Conservation (phyloP, 2,329 filamentous ascomycete species). For the Aspergillus melleus region DNA sequence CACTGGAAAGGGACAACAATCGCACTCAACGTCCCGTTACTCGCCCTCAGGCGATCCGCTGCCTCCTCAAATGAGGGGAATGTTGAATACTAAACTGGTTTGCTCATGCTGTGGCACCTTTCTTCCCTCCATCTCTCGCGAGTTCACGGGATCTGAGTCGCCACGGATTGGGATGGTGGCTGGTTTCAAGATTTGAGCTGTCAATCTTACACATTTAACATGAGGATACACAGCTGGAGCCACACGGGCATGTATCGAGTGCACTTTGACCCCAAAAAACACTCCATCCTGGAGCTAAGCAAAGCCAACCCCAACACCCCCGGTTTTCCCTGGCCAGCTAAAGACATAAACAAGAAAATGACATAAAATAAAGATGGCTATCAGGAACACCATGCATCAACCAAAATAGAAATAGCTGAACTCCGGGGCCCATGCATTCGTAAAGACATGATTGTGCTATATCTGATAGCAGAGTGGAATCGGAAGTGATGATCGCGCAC, state of each 20-base stretch:
- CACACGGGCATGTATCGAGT: conserved; percentile 7
- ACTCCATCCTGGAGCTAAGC: conserved; percentile 9
- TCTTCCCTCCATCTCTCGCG: not conserved
- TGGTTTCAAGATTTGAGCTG: not conserved
- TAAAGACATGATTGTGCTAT: conserved; percentile 30
- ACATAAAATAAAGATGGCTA: conserved; percentile 20
- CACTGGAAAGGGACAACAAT: too few relatives aligned
- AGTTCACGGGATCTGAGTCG: not conserved
- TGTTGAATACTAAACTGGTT: not conserved
- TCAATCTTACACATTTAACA: conserved; percentile 22
- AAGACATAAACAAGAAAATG: conserved; percentile 19
- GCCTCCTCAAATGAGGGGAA: not conserved
- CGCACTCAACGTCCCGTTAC: too few relatives aligned
- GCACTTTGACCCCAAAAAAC: not conserved
- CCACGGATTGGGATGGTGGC: not conserved
- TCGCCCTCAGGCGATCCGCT: not conserved
- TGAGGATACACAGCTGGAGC: conserved; percentile 14
- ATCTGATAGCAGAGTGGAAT: conserved; percentile 15
- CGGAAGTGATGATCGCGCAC: conserved; percentile 5
- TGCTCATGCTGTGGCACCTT: not conserved
- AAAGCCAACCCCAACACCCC: conserved; percentile 23
- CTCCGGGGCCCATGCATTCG: conserved; percentile 38
- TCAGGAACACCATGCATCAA: conserved; percentile 30
- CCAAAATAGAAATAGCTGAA: conserved; percentile 15
- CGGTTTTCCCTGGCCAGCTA: conserved; percentile 16